Evolutionary conservation across 2,329 filamentous ascomycete species (phyloP), one percentile per base, ranked within the genome.

Genomic region (Proliferodiscus dingleyae): DNA sequence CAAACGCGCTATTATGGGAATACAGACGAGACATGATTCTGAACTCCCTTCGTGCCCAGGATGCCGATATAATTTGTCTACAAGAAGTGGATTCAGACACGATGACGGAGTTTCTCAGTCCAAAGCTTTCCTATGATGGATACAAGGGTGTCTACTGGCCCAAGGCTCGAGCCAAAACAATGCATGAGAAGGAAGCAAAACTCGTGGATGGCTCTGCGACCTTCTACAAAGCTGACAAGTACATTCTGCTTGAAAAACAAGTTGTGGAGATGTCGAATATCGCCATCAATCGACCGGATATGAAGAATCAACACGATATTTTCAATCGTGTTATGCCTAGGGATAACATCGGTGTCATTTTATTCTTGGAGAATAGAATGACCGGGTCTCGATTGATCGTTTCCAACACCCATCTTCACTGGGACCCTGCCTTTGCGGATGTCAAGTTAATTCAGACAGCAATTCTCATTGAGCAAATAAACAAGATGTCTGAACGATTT

Each of bases 251-350:
- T 19, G 91, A 97, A 70, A 96, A 96, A 71, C 87, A 95, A 62
- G 72, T 95, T 52, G 85, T 98, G 60, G 89, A 96, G 66, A 95
- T 96, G 64, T 84, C 87, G 29, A 85, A 88, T 48, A 87, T 89
- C 46, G 91, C 91, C 54, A 95, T 98, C 67, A 93, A 94, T 63
- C 78, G 93, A 54, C 88, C 90, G 2, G 93, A 97, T 64, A 95
- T 96, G 81, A 97, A 97, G 70, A 88, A 90, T 46, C 89, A 95
- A 61, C 88, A 95, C 63, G 93, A 98, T 61, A 91, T 97, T 46
- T 97, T 95, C 76, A 98, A 98, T 66, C 86, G 93, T 22, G 86
- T 98, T 50, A 97, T 96, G 93, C 90, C 91, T 50, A 89, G 93
- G 69, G 93, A 98, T 73, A 91, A 97, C 64, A 95, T 98, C 66